Percentiles rank a stretch among this genome's conserved stretches.
Conservation (phyloP, 805 yeast genomes). For the Candida chauliodis region DNA sequence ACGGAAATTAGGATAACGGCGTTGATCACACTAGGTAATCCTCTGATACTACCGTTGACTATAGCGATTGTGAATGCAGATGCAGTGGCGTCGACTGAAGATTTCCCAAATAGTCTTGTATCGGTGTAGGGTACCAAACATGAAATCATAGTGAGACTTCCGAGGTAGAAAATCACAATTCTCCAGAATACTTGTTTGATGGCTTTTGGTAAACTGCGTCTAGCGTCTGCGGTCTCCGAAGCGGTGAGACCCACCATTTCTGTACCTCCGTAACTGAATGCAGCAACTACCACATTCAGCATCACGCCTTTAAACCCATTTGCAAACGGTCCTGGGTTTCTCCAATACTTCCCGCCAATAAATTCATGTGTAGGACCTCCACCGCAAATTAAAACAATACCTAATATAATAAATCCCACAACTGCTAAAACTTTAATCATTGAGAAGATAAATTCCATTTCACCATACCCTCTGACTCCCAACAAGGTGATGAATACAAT, state of each 20-base stretch:
- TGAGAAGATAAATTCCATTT: slow-evolving; percentile 51
- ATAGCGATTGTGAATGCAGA: slow-evolving; percentile 80
- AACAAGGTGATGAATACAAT: slow-evolving; percentile 47
- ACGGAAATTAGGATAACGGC: slow-evolving; percentile 66
- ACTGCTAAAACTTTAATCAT: slow-evolving; percentile 47
- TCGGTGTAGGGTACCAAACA: slow-evolving; percentile 23
- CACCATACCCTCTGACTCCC: slow-evolving; percentile 55
- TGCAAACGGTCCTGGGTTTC: slow-evolving; percentile 50
- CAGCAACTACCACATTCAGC: slow-evolving; percentile 35
- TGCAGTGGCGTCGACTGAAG: slow-evolving; percentile 55
- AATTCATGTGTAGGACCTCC: slow-evolving; percentile 49
- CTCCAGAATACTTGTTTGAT: slow-evolving; percentile 39
- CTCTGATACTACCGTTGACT: slow-evolving; percentile 57
- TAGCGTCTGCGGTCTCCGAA: slow-evolving; percentile 32
- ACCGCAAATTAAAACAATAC: slow-evolving; percentile 48
- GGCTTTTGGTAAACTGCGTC: slow-evolving; percentile 31
- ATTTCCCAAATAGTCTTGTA: slow-evolving; percentile 36
- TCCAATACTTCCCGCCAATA: slow-evolving; percentile 47
- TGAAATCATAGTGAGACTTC: slow-evolving; percentile 22
- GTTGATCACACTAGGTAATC: slow-evolving; percentile 62
- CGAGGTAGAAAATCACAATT: slow-evolving; percentile 33
- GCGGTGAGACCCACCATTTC: slow-evolving; percentile 37
- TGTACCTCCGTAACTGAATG: slow-evolving; percentile 35
- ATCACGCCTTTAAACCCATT: slow-evolving; percentile 40
- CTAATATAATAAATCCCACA: slow-evolving; percentile 44